Evolutionary conservation across 495 filamentous ascomycete species (phyloP).

Genomic region (Usnea hakonensis): DNA sequence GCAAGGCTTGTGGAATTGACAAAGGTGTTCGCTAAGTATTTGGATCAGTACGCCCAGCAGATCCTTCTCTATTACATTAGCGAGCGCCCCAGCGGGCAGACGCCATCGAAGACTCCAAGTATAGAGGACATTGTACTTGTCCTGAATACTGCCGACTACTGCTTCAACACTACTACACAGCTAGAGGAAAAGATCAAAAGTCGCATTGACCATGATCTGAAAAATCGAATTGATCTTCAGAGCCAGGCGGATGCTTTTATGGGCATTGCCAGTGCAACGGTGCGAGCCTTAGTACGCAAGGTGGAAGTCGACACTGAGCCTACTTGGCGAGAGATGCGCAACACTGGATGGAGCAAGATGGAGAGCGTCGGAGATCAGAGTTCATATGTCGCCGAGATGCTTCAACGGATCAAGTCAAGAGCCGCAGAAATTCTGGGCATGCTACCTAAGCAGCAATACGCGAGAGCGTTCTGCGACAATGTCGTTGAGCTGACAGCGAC

Average conservation of each 20-base stretch:
- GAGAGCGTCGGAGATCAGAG: conserved; percentile 94
- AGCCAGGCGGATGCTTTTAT: conserved; percentile 92
- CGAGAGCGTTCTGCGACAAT: conserved; percentile 89
- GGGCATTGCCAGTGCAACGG: conserved; percentile 83
- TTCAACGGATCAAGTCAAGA: conserved; percentile 60
- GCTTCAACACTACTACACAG: conserved; percentile 84
- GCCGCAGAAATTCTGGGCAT: conserved; percentile 65
- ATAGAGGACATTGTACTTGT: conserved; percentile 76
- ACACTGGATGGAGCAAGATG: conserved; percentile 90
- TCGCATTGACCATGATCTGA: conserved; percentile 71
- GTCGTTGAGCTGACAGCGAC: conserved; percentile 76
- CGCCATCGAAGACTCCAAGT: conserved; percentile 48
- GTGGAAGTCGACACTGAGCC: conserved; percentile 77
- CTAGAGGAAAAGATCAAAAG: conserved; percentile 91
- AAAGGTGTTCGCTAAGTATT: conserved; percentile 79
- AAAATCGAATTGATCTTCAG: conserved; percentile 72
- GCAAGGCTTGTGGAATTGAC: conserved; percentile 78
- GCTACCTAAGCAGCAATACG: conserved; percentile 89
- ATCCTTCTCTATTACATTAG: conserved; percentile 76
- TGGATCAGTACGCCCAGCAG: conserved; percentile 92
- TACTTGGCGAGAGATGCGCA: conserved; percentile 94
- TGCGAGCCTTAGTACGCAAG: conserved; percentile 72
- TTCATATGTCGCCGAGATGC: conserved; percentile 75
- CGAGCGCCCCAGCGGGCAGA: conserved; percentile 42
- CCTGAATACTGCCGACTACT: conserved; percentile 95